A percentile compares a stretch with the other conserved stretches of the same genome.
Conservation (phyloP, 139 green algal species). For the Ettlia oleoabundans region DNA sequence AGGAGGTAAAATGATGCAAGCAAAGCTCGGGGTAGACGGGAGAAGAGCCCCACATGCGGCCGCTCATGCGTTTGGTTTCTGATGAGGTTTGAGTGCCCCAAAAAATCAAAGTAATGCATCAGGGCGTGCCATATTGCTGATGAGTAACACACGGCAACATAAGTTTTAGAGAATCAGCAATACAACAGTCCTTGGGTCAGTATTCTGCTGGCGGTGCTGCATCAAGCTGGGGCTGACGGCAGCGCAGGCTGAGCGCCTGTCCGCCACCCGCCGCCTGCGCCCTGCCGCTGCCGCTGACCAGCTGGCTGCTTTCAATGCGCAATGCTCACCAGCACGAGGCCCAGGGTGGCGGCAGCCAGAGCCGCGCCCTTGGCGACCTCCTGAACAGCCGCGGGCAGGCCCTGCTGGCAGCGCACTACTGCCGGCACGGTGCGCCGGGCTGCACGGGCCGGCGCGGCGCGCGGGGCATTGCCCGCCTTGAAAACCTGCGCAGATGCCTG, state of each 20-base stretch:
- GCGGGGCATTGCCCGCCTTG: slow-evolving; percentile 5
- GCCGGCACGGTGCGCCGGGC: background rate
- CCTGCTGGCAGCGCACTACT: background rate
- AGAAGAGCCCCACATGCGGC: no score
- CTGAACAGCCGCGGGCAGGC: background rate
- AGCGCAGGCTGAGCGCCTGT: background rate
- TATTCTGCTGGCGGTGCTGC: no score
- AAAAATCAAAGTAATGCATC: no score
- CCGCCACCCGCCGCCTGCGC: background rate
- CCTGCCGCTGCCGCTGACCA: background rate
- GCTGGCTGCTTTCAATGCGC: background rate
- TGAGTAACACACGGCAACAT: no score
- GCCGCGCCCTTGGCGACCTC: slow-evolving; percentile 24
- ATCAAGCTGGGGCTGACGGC: no score
- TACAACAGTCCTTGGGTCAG: no score
- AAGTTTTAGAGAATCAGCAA: no score
- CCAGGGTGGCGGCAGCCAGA: background rate
- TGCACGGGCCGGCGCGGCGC: background rate
- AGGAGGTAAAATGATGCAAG: background rate
- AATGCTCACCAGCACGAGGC: slow-evolving; percentile 28
- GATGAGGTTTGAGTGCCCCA: no score
- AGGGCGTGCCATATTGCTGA: no score
- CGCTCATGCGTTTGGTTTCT: no score
- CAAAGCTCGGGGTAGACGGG: no score
- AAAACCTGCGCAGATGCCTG: background rate